Conservation (phyloP, 139 green algal species). For the Chlamydomonas applanata region DNA sequence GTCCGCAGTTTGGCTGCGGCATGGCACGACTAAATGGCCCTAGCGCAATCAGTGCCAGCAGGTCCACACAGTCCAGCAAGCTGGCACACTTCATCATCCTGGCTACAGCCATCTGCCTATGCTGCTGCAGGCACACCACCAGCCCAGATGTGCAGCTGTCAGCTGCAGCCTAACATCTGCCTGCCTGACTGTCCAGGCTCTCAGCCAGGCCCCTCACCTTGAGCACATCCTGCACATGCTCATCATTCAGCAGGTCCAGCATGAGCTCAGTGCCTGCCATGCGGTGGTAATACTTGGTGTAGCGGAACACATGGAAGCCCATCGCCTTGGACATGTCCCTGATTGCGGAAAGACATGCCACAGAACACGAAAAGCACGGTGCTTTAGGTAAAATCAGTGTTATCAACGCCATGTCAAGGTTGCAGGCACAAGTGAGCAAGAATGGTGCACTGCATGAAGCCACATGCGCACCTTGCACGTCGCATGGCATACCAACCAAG, state of each 20-base stretch:
- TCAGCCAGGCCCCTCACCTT: constrained; percentile 15
- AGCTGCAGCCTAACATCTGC: neutral
- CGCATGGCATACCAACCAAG: neutral
- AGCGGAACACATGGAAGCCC: constrained; percentile 38
- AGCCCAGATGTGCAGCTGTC: neutral
- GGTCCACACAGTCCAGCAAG: neutral
- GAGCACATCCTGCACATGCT: constrained; percentile 27
- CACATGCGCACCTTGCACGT: neutral
- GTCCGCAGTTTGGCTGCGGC: too few species aligned
- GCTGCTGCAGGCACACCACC: neutral
- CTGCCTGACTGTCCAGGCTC: neutral
- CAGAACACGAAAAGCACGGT: neutral
- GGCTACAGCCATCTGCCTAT: neutral
- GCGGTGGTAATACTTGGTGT: constrained; percentile 58
- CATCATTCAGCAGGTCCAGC: constrained; percentile 47
- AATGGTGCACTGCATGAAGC: neutral
- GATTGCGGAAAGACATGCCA: neutral
- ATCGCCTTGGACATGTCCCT: constrained; percentile 35
- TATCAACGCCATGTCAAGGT: too few species aligned
- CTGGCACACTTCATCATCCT: neutral
- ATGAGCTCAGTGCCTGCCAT: constrained; percentile 45
- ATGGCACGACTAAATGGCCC: too few species aligned
- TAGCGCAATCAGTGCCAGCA: too few species aligned
- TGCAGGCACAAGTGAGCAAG: neutral
- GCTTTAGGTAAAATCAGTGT: neutral